Conservation (phyloP, 345 rosid species). For the Gossypium thurberi region DNA sequence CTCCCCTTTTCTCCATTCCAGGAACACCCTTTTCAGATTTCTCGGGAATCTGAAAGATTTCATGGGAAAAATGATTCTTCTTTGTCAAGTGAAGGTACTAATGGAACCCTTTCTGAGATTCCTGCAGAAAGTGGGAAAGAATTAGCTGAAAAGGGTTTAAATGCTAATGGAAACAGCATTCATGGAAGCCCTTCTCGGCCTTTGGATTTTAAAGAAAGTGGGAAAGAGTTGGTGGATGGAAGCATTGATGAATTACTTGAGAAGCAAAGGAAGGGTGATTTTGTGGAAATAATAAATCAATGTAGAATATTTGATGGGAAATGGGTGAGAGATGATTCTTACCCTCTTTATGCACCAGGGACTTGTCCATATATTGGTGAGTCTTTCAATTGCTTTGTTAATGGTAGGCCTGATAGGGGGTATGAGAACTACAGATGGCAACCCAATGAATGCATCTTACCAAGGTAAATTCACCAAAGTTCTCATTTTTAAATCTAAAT, state of each 20-base stretch:
- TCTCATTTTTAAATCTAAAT: background rate
- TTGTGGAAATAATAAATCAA: slow-evolving; percentile 14
- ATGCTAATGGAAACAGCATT: background rate
- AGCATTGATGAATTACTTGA: background rate
- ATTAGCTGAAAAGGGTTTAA: background rate
- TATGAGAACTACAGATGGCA: slow-evolving; percentile 39
- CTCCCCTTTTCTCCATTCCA: slow-evolving; percentile 11
- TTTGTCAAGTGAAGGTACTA: slow-evolving; percentile 1
- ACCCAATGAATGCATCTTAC: slow-evolving; percentile 33
- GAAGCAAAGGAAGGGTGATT: slow-evolving; percentile 7
- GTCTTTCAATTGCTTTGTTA: slow-evolving; percentile 35
- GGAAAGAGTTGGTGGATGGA: background rate
- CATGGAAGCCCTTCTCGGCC: background rate
- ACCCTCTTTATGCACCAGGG: slow-evolving; percentile 35
- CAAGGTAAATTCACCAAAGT: slow-evolving; percentile 28
- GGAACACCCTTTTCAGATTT: slow-evolving; percentile 2
- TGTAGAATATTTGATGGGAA: slow-evolving; percentile 40
- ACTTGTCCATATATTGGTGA: slow-evolving; percentile 41
- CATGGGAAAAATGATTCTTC: background rate
- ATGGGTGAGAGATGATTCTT: slow-evolving; percentile 37
- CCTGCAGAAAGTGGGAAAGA: background rate
- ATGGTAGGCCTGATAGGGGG: slow-evolving; percentile 37
- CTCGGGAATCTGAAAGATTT: slow-evolving; percentile 9
- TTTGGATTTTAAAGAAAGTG: background rate
- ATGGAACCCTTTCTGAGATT: slow-evolving; percentile 4